phyloP scores from a whole-genome alignment of 768 basidiomycete genomes.

The Termitomyces sp. region DNA sequence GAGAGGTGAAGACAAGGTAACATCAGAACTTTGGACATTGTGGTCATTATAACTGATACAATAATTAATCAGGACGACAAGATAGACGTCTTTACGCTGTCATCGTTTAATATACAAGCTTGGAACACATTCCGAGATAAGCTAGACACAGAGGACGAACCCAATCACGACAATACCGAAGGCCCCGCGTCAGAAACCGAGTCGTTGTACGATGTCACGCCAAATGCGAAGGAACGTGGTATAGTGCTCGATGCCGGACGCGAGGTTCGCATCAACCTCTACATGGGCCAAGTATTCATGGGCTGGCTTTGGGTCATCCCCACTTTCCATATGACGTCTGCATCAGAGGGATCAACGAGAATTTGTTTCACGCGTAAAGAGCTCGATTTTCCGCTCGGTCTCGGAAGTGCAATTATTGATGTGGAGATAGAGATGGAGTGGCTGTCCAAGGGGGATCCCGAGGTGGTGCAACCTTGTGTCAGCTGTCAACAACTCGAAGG shows the following conservation, averaged over 20 bases:
- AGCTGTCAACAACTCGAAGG: not conserved
- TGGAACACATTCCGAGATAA: conserved; percentile 39
- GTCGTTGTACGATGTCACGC: conserved; percentile 40
- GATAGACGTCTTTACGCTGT: conserved; percentile 40
- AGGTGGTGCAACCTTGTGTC: conserved; percentile 3
- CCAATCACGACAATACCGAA: conserved; percentile 13
- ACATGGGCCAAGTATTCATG: conserved; percentile 75
- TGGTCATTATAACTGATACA: not conserved
- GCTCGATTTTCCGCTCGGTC: conserved; percentile 74
- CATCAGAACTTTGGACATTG: not conserved
- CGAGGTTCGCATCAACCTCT: conserved; percentile 70
- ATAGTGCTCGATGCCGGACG: conserved; percentile 62
- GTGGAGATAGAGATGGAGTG: conserved; percentile 63
- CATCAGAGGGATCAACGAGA: conserved; percentile 27
- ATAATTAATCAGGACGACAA: conserved; percentile 32
- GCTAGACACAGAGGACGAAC: conserved; percentile 24
- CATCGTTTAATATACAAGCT: conserved; percentile 39
- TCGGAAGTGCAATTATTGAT: conserved; percentile 65
- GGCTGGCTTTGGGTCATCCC: conserved; percentile 90
- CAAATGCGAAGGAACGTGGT: conserved; percentile 29
- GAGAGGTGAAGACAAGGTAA: conserved; percentile 30
- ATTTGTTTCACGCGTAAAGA: conserved; percentile 56
- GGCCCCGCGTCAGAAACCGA: conserved; percentile 37
- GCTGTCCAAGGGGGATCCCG: conserved; percentile 10
- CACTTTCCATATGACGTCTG: conserved; percentile 69